Evolutionary conservation across 2,329 filamentous ascomycete species (phyloP).

Genomic region (Phialophora expanda): DNA sequence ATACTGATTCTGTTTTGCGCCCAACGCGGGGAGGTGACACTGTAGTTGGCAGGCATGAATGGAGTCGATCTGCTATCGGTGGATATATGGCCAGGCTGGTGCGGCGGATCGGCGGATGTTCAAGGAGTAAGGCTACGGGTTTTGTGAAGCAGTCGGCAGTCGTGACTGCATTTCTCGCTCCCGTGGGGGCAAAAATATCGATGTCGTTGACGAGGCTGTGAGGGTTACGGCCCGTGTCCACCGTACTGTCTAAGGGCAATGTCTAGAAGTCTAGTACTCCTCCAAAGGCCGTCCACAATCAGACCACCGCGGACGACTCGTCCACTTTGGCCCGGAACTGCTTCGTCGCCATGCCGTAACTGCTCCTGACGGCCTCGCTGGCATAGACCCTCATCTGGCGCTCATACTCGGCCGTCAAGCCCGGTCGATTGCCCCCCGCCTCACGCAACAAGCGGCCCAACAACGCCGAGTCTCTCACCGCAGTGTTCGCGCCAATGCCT

Average conservation of each 20-base stretch:
- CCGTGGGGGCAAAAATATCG: not conserved
- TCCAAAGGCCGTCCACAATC: not conserved
- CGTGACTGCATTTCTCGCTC: not conserved
- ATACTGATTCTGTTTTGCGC: not conserved
- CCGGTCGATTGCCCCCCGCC: conserved; percentile 55
- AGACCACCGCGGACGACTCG: conserved; percentile 41
- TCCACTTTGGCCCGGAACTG: conserved; percentile 57
- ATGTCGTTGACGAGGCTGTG: too few relatives aligned
- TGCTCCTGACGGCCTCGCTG: conserved; percentile 61
- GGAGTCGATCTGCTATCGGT: too few relatives aligned
- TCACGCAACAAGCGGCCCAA: conserved; percentile 56
- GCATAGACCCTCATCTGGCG: conserved; percentile 57
- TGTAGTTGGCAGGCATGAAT: too few relatives aligned
- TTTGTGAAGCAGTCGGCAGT: too few relatives aligned
- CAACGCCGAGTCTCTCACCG: conserved; percentile 50
- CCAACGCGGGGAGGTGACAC: too few relatives aligned
- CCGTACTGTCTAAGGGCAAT: not conserved
- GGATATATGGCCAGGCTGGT: too few relatives aligned
- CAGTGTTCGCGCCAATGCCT: conserved; percentile 54
- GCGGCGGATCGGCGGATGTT: too few relatives aligned
- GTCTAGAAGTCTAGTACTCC: not conserved
- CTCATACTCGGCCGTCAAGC: conserved; percentile 49
- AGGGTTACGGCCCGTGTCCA: not conserved
- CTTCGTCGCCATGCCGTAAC: conserved; percentile 56
- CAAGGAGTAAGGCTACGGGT: not conserved